Percentiles rank a stretch among this genome's conserved stretches.
phyloP scores from a whole-genome alignment of 345 rosid genomes.

The Eucalyptus marginata region DNA sequence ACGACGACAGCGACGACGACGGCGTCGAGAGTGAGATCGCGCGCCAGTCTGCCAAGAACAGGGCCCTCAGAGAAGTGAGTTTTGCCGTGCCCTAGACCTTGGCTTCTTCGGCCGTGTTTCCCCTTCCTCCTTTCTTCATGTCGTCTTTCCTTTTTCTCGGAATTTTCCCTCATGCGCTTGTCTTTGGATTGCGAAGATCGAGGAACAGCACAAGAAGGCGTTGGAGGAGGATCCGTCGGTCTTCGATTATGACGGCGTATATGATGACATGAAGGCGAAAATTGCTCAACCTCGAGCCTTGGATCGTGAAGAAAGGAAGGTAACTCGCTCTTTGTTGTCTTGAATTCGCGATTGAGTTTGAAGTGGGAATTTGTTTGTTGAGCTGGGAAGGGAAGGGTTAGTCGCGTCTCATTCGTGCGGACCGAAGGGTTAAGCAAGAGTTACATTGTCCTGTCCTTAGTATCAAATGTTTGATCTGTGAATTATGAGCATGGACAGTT shows the following conservation, averaged over 20 bases:
- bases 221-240: conserved; percentile 77
- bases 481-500: neutral
- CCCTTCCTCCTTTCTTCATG: neutral
- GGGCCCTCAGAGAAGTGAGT: conserved; percentile 56
- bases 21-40: conserved; percentile 70
- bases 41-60: conserved; percentile 71
- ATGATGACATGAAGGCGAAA: conserved; percentile 67
- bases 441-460: neutral
- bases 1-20: conserved; percentile 34
- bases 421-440: neutral
- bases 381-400: neutral
- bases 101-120: neutral
- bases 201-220: conserved; percentile 80
- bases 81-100: neutral
- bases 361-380: neutral
- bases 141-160: neutral
- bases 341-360: neutral
- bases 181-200: conserved; percentile 31
- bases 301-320: conserved; percentile 71
- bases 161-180: neutral
- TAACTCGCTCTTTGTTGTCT: neutral
- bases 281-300: conserved; percentile 30
- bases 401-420: neutral
- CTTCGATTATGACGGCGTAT: conserved; percentile 78
- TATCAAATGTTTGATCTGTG: neutral